Evolutionary conservation across 805 yeast genomes (phyloP).

Genomic region (Teunomyces cretensis): DNA sequence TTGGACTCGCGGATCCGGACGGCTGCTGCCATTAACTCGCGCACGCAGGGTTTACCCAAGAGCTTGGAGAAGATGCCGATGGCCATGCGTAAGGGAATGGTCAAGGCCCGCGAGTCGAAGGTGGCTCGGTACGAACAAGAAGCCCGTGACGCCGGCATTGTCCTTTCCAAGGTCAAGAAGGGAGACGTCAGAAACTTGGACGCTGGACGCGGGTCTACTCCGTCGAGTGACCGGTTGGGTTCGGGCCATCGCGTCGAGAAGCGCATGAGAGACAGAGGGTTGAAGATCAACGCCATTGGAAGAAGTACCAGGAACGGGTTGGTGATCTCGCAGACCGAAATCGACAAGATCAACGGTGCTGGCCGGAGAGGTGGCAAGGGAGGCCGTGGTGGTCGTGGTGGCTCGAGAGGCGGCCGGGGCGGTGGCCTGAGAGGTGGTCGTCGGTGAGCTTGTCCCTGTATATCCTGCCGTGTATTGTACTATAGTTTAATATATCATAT

Average conservation of each 20-base stretch:
- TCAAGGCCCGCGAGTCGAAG: slow-evolving; percentile 52
- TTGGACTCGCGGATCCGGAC: slow-evolving; percentile 56
- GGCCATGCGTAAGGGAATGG: slow-evolving; percentile 83
- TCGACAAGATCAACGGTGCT: slow-evolving; percentile 42
- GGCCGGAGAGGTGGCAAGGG: slow-evolving; percentile 11
- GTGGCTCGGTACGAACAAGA: slow-evolving; percentile 63
- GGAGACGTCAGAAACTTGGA: slow-evolving; percentile 62
- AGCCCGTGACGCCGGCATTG: slow-evolving; percentile 87
- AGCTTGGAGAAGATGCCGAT: slow-evolving; percentile 82
- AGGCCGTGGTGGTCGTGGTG: slow-evolving; percentile 5
- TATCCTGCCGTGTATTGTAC: not conserved
- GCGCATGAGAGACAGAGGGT: slow-evolving; percentile 67
- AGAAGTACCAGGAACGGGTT: slow-evolving; percentile 77
- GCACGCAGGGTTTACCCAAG: slow-evolving; percentile 42
- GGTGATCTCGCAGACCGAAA: slow-evolving; percentile 64
- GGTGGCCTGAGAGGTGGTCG: slow-evolving; percentile 1
- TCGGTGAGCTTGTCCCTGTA: not conserved
- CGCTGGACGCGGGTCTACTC: slow-evolving; percentile 54
- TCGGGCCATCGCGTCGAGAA: slow-evolving; percentile 38
- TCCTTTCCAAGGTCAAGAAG: slow-evolving; percentile 69
- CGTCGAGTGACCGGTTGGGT: slow-evolving; percentile 53
- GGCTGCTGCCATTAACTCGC: slow-evolving; percentile 41
- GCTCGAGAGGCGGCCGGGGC: slow-evolving; percentile 1
- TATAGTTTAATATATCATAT: slow-evolving; percentile 1
- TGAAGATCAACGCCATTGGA: slow-evolving; percentile 76